Evolutionary conservation across 1,284 basidiomycete species (phyloP).

Genomic region (Bjerkandera adusta): DNA sequence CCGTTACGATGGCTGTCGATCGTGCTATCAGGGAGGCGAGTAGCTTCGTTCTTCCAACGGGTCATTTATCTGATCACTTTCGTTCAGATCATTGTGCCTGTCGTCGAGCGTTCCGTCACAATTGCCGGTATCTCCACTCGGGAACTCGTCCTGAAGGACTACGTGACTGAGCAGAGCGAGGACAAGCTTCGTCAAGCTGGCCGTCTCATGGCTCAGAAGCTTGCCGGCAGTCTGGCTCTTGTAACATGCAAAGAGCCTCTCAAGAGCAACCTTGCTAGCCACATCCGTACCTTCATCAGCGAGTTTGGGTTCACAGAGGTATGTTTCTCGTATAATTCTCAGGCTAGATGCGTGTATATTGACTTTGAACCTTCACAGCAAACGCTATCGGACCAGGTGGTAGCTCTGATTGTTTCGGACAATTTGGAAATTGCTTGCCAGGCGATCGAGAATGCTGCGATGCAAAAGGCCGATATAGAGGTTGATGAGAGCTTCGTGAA

Average conservation of each 20-base stretch:
- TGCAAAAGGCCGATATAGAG: conserved; percentile 95
- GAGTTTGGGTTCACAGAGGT: conserved; percentile 91
- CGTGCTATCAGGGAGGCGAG: conserved; percentile 90
- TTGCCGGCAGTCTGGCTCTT: conserved; percentile 94
- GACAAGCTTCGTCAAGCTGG: conserved; percentile 90
- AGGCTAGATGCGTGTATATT: background rate
- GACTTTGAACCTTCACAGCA: conserved; percentile 31
- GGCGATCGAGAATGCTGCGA: conserved; percentile 96
- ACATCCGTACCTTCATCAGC: conserved; percentile 77
- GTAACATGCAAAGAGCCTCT: conserved; percentile 99
- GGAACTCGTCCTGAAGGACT: conserved; percentile 96
- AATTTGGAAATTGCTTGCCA: conserved; percentile 94
- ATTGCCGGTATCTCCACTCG: conserved; percentile 98
- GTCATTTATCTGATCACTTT: conserved; percentile 1
- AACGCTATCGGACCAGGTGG: conserved; percentile 66
- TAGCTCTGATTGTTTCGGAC: conserved; percentile 85
- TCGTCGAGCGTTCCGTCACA: conserved; percentile 98
- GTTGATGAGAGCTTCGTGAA: conserved; percentile 88
- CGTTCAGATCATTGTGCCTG: conserved; percentile 87
- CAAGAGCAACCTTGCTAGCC: conserved; percentile 88
- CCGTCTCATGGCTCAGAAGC: conserved; percentile 95
- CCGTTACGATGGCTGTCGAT: conserved; percentile 90
- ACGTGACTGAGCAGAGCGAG: conserved; percentile 92
- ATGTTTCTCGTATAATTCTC: conserved; percentile 7
- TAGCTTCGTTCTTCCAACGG: conserved; percentile 8